These are phyloP conservation scores for Nothophytophthora sp. DNA, from an alignment of 352 stramenopile genomes.

Conservation along the genomic window DNA sequence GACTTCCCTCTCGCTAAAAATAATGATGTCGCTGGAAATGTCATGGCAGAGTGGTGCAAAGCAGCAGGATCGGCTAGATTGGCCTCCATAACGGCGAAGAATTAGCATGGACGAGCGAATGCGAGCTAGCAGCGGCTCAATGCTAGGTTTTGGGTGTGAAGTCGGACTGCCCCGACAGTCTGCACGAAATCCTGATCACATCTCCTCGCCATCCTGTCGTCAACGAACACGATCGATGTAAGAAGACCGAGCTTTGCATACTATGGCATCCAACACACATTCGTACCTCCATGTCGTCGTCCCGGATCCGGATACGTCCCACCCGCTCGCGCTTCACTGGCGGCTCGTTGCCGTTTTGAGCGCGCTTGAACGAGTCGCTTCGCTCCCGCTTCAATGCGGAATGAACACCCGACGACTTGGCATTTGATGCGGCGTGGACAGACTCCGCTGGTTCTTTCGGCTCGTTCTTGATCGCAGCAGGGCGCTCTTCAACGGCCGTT, in stretches of 20 bases:
- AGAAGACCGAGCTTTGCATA: background rate
- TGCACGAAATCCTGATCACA: no score
- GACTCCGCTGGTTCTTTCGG: slow-evolving; percentile 7
- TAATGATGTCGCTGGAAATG: no score
- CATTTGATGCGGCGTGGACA: slow-evolving; percentile 3
- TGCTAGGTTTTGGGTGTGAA: no score
- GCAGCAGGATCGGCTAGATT: no score
- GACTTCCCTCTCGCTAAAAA: no score
- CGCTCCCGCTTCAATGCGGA: slow-evolving; percentile 30
- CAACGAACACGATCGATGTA: background rate
- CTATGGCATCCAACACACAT: background rate
- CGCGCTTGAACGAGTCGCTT: slow-evolving; percentile 31
- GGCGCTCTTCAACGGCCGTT: background rate
- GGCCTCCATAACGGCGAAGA: no score
- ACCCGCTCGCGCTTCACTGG: slow-evolving; percentile 34
- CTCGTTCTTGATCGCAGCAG: slow-evolving; percentile 18
- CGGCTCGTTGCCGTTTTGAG: slow-evolving; percentile 20
- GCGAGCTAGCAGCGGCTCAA: background rate
- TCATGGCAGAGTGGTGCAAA: background rate
- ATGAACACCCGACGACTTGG: slow-evolving; percentile 1
- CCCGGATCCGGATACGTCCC: slow-evolving; percentile 17
- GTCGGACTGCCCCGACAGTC: no score
- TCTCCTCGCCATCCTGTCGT: slow-evolving; percentile 27
- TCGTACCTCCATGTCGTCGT: slow-evolving; percentile 32
- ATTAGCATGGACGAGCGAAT: background rate